Conservation (phyloP, 2,329 filamentous ascomycete species). For the Gyromitra esculenta region DNA sequence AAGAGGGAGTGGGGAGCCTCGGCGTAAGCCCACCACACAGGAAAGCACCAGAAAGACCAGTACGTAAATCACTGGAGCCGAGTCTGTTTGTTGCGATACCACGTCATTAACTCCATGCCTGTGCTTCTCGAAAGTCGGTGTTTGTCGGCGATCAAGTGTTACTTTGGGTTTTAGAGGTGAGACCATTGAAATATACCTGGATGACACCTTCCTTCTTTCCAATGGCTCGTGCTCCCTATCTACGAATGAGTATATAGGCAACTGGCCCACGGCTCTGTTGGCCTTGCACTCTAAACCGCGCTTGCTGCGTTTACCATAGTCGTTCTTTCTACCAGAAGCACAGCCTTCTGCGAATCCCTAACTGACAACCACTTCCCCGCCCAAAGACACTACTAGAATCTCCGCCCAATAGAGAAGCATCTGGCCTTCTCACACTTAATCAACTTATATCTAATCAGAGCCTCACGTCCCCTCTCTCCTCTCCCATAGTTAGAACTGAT, state of each 20-base stretch:
- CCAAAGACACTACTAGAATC: slow-evolving; percentile 14
- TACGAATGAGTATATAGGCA: slow-evolving; percentile 15
- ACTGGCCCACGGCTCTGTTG: neutral
- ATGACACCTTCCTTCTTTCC: slow-evolving; percentile 3
- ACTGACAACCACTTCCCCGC: slow-evolving; percentile 1
- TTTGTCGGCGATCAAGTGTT: slow-evolving; percentile 9
- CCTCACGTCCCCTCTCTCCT: neutral
- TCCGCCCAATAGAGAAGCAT: slow-evolving; percentile 13
- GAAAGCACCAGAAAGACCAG: neutral
- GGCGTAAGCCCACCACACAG: neutral
- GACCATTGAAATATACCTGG: neutral
- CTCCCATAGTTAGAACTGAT: neutral
- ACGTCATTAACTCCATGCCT: slow-evolving; percentile 10
- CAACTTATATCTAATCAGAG: slow-evolving; percentile 28
- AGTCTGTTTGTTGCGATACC: slow-evolving; percentile 22
- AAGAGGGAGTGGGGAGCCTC: neutral
- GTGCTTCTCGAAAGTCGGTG: slow-evolving; percentile 16
- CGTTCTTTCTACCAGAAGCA: slow-evolving; percentile 8
- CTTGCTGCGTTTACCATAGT: slow-evolving; percentile 50
- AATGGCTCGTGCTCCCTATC: slow-evolving; percentile 1
- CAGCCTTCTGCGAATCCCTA: slow-evolving; percentile 10
- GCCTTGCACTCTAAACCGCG: slow-evolving; percentile 24
- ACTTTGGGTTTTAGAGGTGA: neutral
- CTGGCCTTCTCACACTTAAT: slow-evolving; percentile 8
- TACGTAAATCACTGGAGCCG: slow-evolving; percentile 31